These are phyloP conservation scores for Penicillium brasilianum DNA, from an alignment of 2,329 filamentous ascomycete genomes.

Conservation along the genomic window DNA sequence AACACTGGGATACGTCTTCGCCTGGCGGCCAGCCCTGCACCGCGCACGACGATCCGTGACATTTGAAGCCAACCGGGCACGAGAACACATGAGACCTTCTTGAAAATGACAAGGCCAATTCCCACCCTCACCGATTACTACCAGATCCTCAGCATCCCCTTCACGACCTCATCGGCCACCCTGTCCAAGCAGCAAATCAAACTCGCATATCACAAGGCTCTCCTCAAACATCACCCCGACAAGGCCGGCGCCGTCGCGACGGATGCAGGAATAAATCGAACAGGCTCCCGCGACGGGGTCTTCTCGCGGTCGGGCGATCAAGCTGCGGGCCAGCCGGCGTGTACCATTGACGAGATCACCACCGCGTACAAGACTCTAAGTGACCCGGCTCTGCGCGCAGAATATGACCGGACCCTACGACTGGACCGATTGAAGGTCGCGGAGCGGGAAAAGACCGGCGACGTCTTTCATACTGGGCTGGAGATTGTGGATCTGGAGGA, in stretches of 20 bases:
- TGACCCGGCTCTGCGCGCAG: conserved; percentile 47
- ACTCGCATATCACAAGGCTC: conserved; percentile 61
- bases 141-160: conserved; percentile 47
- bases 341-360: conserved; percentile 63
- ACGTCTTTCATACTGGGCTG: conserved; percentile 56
- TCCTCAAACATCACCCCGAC: conserved; percentile 65
- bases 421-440: conserved; percentile 38
- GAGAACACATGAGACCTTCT: conserved; percentile 1
- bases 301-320: neutral
- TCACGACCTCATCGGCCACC: conserved; percentile 27
- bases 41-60: neutral
- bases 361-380: conserved; percentile 62
- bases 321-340: conserved; percentile 17
- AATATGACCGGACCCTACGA: conserved; percentile 56
- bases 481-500: conserved; percentile 65
- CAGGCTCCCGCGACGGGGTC: neutral
- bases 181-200: conserved; percentile 54
- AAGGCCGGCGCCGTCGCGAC: conserved; percentile 45
- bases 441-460: conserved; percentile 36
- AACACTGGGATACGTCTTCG: conserved; percentile 1
- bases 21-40: neutral
- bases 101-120: conserved; percentile 14
- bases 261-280: conserved; percentile 10
- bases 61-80: neutral
- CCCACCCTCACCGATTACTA: conserved; percentile 40